phyloP scores from a whole-genome alignment of 139 green algal species.

The Raphidocelis subcapitata region DNA sequence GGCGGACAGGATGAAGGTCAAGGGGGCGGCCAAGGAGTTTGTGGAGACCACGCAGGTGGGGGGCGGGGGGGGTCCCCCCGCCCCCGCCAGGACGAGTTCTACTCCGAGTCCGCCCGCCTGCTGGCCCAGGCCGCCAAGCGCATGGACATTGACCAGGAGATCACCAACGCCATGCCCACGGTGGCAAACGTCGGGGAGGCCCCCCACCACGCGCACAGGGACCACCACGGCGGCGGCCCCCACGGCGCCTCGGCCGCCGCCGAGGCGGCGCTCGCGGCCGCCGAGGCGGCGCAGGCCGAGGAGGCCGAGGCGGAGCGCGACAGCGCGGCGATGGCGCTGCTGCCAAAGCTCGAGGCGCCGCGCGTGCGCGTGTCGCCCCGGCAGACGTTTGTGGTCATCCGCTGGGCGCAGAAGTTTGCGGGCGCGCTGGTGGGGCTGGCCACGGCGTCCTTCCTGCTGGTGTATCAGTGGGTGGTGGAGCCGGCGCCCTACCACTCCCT shows the following conservation, averaged over 20 bases:
- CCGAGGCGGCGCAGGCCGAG: not conserved
- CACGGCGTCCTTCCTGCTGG: slow-evolving; percentile 64
- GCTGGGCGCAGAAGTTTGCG: slow-evolving; percentile 53
- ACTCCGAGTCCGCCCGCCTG: slow-evolving; percentile 40
- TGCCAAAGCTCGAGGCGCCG: too few relatives aligned
- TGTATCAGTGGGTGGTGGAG: slow-evolving; percentile 86
- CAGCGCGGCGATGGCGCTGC: too few relatives aligned
- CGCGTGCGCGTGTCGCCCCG: not conserved
- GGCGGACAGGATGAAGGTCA: slow-evolving; percentile 34
- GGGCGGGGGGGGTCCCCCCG: too few relatives aligned
- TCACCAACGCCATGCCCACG: slow-evolving; percentile 37
- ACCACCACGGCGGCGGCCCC: slow-evolving; percentile 10
- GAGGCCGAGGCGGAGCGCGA: too few relatives aligned
- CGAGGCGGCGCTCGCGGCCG: not conserved
- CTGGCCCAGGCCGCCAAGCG: slow-evolving; percentile 39
- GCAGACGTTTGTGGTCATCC: slow-evolving; percentile 29
- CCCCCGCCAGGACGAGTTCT: slow-evolving; percentile 43
- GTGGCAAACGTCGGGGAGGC: slow-evolving; percentile 31
- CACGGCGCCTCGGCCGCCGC: not conserved
- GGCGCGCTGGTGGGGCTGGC: slow-evolving; percentile 62
- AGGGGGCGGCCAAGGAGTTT: slow-evolving; percentile 26
- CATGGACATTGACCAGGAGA: slow-evolving; percentile 28
- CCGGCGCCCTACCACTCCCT: slow-evolving; percentile 61
- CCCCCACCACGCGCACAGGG: slow-evolving; percentile 18
- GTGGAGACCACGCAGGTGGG: slow-evolving; percentile 24